Base-by-base conservation (phyloP, 2,329 filamentous ascomycete genomes). In the Exophiala spinifera region DNA sequence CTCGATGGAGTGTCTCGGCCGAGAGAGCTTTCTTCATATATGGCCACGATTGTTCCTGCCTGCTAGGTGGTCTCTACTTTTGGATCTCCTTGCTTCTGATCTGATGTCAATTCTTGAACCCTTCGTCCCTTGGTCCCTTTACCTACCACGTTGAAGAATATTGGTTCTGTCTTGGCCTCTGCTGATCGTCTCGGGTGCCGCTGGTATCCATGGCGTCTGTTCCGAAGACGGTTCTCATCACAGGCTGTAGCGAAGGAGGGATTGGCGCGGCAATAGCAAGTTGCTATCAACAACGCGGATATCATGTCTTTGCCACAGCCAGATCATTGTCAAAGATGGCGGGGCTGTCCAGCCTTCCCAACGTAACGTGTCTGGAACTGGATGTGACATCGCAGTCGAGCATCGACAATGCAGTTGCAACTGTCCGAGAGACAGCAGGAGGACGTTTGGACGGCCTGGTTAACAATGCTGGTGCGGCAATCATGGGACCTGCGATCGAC, bases 231-330 rank as follows among this genome's bases (percentile, higher is more conserved):
- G 54, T 53, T 25, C 49, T 56, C 36, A 56, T 56, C 23, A 49
- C 49, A 3, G 66, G 66, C 56, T 70, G 72, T 61, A 69, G 66
- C 3, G 67, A 66, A n/a, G 72, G 70, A 42, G 70, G 74, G 31
- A 67, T 75, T 11, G 74, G 75, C 4, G 57, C 64, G 1, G 72
- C 72, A 2, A 67, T 77, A 0, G 72, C 70, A 1, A 47, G 60
- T 1, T 66, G 63, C n/a, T 72, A 77, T 56, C 56, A 68, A 28
- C 53, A 59, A 3, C 69, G 67, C 4, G 68, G 65, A 10, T 63
- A 69, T 33, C 39, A 53, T 34, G 73, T 78, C 51, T 73, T 70
- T 55, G 75, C 73, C 1, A 75, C 75, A 1, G 69, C 71, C 3
- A 70, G 74, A n/a, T 62, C 70, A 37, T 51, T 58, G 0, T 51